Evolutionary conservation across 257 asterid genomes (phyloP), one percentile per base, ranked within the genome.

Genomic region (Salvia splendens): DNA sequence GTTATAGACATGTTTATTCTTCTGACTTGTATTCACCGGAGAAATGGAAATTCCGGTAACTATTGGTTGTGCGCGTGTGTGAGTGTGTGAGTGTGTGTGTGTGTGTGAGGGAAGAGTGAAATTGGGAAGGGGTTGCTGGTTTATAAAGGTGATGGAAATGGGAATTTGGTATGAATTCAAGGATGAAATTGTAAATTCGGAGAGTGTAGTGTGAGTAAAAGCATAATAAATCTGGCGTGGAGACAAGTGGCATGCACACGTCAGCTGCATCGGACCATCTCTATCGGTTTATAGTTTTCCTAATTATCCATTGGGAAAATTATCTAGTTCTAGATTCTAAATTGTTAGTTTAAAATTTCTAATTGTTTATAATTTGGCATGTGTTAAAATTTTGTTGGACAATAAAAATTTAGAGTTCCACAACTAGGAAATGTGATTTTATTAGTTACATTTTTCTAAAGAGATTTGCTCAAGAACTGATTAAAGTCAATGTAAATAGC

Each of bases 221-320:
- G 0, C 20, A 67, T 35, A 55, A n/a, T 38, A 55, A 69, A 12
- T 5, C 65, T 38, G 50, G 40, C 0, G 0, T 69, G 64, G 64
- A 57, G 68, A 55, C 79, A 69, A 30, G 72, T 75, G 75, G 79
- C 45, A 9, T 6, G 64, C 48, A n/a, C 43, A 75, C 68, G 60
- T 69, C 51, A 64, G 72, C 64, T 49, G 58, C 35, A 1, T 38
- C 42, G 42, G 4, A 16, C 20, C 68, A 48, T 75, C 50, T 61
- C 57, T 63, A 75, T 75, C 30, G 30, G 30, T 24, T 24, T 24
- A 24, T 1, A 0, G 30, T 2, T 24, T 24, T 24, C 30, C 30
- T 24, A 24, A 24, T 24, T 24, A 24, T 24, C 30, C 30, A 24
- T 24, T 24, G 30, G 30, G 3, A 24, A 24, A 24, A 24, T 24